phyloP scores from a whole-genome alignment of 23 red algal species.

The Gracilaria vermiculophylla region DNA sequence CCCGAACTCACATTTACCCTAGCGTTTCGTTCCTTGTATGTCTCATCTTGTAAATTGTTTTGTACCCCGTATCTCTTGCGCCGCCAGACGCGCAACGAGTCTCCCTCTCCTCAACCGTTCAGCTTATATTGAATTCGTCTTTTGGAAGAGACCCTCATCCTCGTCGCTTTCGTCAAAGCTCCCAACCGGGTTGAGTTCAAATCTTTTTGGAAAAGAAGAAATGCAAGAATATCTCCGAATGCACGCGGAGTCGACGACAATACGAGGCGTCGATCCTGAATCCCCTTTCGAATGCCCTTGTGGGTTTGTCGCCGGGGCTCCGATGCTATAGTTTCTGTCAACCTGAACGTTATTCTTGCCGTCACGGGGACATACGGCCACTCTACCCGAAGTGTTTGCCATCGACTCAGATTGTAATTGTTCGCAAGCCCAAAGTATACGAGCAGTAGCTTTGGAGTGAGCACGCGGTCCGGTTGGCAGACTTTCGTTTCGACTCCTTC shows the following conservation, averaged over 20 bases:
- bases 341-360: neutral
- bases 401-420: neutral
- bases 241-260: neutral
- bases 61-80: too few species aligned
- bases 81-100: too few species aligned
- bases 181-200: neutral
- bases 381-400: neutral
- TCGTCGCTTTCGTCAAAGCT: neutral
- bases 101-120: too few species aligned
- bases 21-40: too few species aligned
- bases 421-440: neutral
- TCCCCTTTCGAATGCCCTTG: neutral
- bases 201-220: neutral
- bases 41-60: too few species aligned
- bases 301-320: neutral
- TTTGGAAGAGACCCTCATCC: neutral
- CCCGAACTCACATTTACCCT: too few species aligned
- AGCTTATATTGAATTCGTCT: neutral
- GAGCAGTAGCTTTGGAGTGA: conserved; percentile 4
- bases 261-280: neutral
- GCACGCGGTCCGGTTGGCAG: neutral
- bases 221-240: neutral
- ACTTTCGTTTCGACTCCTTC: neutral
- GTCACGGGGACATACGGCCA: neutral
- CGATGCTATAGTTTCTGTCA: neutral